Conservation (phyloP, 2,329 filamentous ascomycete genomes). For the Stachybotrys echinatus region DNA sequence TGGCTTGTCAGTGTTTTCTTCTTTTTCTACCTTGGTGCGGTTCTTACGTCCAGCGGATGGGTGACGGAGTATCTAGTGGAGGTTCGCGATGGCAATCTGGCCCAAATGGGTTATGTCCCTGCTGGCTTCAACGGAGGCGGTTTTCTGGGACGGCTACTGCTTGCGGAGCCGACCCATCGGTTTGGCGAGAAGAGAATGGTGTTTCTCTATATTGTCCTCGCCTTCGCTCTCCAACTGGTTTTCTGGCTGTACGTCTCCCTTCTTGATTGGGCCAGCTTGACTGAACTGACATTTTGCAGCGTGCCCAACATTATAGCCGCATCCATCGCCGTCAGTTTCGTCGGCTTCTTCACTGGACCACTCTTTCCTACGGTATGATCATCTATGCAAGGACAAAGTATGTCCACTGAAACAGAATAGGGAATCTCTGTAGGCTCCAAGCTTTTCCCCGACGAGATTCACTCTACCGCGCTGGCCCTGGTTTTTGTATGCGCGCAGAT, state of each 20-base stretch:
- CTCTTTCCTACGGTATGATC: constrained; percentile 48
- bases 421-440: constrained; percentile 49
- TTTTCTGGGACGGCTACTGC: constrained; percentile 49
- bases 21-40: constrained; percentile 56
- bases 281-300: constrained; percentile 14
- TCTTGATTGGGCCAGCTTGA: rapidly evolving
- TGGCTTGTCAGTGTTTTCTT: constrained; percentile 59
- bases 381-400: not conserved
- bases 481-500: constrained; percentile 53
- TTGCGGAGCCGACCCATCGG: constrained; percentile 54
- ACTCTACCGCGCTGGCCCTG: constrained; percentile 34
- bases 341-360: constrained; percentile 54
- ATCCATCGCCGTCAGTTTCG: constrained; percentile 45
- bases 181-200: constrained; percentile 55
- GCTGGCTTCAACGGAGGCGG: constrained; percentile 55
- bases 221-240: constrained; percentile 49
- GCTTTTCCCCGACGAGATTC: constrained; percentile 35
- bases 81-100: constrained; percentile 51
- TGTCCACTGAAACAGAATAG: constrained; percentile 18
- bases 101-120: constrained; percentile 56
- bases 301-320: constrained; percentile 41
- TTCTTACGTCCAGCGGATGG: constrained; percentile 55
- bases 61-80: constrained; percentile 59
- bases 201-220: constrained; percentile 44
- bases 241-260: constrained; percentile 49